Percentiles rank a stretch among this genome's conserved stretches.
Evolutionary conservation across 2,329 filamentous ascomycete genomes (phyloP).

Genomic region (Aaosphaeria arxii): DNA sequence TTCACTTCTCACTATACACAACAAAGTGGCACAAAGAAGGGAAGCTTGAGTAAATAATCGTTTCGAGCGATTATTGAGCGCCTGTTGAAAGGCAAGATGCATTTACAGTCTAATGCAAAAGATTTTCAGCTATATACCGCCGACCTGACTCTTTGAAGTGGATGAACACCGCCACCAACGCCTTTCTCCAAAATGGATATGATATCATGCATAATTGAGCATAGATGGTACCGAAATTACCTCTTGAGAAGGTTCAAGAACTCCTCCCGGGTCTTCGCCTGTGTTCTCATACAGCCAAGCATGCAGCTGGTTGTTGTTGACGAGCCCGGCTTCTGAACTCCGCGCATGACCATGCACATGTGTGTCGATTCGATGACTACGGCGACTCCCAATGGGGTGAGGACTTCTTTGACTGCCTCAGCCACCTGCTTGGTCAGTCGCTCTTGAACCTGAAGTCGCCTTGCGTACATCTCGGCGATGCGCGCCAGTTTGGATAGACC

Average conservation of each 20-base stretch:
- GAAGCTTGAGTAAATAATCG: too few species aligned
- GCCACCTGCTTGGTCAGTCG: slow-evolving; percentile 95
- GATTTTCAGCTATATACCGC: slow-evolving; percentile 12
- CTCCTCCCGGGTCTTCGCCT: slow-evolving; percentile 91
- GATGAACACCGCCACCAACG: slow-evolving; percentile 24
- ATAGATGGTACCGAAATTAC: slow-evolving; percentile 9
- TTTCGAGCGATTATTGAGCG: slow-evolving; percentile 4
- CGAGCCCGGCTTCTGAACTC: slow-evolving; percentile 87
- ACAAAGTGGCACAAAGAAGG: too few species aligned
- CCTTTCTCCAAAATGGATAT: slow-evolving; percentile 1
- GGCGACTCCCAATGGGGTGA: slow-evolving; percentile 90
- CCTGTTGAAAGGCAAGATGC: slow-evolving; percentile 30
- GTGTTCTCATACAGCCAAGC: slow-evolving; percentile 90
- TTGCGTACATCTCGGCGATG: slow-evolving; percentile 95
- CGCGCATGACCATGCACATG: slow-evolving; percentile 98
- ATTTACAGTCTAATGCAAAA: slow-evolving; percentile 14
- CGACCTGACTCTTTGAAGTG: slow-evolving; percentile 14
- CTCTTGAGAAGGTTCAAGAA: slow-evolving; percentile 71
- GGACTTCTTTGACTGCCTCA: slow-evolving; percentile 84
- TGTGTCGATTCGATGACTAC: slow-evolving; percentile 98
- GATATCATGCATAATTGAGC: background rate
- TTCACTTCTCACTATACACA: too few species aligned
- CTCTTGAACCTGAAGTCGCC: slow-evolving; percentile 92
- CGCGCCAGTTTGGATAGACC: slow-evolving; percentile 93
- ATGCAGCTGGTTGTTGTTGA: slow-evolving; percentile 95